These are phyloP conservation scores for Penicillium sp. DNA, from an alignment of 2,329 filamentous ascomycete genomes.

Conservation along the genomic window DNA sequence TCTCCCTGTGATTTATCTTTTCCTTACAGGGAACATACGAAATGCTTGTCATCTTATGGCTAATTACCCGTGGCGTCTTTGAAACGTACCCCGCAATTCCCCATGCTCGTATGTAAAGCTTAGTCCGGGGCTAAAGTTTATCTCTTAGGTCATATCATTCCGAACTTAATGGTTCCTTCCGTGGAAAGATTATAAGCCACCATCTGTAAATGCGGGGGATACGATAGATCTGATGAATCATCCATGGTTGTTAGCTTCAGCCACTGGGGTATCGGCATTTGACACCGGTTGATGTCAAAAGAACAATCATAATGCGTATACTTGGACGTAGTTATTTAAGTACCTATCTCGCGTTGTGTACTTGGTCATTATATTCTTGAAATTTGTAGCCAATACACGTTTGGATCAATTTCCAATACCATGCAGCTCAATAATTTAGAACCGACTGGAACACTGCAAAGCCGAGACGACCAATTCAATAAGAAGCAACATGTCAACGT, in stretches of 20 bases:
- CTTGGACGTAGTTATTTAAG: neutral
- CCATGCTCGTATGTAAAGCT: neutral
- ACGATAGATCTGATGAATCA: neutral
- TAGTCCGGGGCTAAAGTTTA: neutral
- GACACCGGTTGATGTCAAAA: neutral
- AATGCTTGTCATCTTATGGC: neutral
- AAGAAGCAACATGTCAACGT: neutral
- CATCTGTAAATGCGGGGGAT: neutral
- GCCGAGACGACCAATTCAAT: neutral
- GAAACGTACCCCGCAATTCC: neutral
- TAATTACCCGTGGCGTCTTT: neutral
- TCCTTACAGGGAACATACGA: neutral
- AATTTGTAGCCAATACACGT: neutral
- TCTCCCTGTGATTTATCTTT: neutral
- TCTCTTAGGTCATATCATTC: neutral
- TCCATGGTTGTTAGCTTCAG: neutral
- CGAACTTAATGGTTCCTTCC: neutral
- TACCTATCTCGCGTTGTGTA: neutral
- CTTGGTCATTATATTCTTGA: neutral
- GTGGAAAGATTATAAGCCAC: neutral
- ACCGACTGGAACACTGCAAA: neutral
- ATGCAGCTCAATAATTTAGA: neutral
- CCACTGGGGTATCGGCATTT: neutral
- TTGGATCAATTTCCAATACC: neutral
- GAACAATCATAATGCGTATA: neutral